Conservation (phyloP, 1,284 basidiomycete genomes). For the Coniophora puteana region DNA sequence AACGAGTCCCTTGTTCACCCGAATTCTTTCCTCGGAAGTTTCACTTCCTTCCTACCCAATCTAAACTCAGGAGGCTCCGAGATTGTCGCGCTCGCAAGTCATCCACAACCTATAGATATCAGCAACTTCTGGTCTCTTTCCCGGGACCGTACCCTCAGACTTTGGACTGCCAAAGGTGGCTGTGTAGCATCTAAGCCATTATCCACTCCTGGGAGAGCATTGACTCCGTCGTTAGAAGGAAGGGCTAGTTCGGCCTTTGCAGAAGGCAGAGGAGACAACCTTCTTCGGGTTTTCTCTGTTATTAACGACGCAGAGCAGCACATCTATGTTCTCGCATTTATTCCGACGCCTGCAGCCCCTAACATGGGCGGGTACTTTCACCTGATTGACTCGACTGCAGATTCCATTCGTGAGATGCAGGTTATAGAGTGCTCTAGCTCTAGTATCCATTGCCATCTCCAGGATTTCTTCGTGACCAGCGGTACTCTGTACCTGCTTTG, state of each 20-base stretch:
- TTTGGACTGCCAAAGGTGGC: slow-evolving; percentile 75
- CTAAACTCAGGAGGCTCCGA: slow-evolving; percentile 48
- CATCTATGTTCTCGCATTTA: slow-evolving; percentile 57
- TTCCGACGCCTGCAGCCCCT: slow-evolving; percentile 58
- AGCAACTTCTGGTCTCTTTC: slow-evolving; percentile 81
- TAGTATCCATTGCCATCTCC: slow-evolving; percentile 65
- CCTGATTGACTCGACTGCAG: slow-evolving; percentile 48
- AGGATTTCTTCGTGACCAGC: slow-evolving; percentile 64
- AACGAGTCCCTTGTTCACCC: slow-evolving; percentile 60
- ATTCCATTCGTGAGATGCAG: slow-evolving; percentile 53
- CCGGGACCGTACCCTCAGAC: slow-evolving; percentile 79
- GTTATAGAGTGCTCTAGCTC: slow-evolving; percentile 54
- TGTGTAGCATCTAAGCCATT: slow-evolving; percentile 62
- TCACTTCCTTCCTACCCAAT: slow-evolving; percentile 63
- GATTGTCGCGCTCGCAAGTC: slow-evolving; percentile 63
- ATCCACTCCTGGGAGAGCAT: slow-evolving; percentile 34
- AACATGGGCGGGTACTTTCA: slow-evolving; percentile 70
- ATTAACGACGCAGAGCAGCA: slow-evolving; percentile 39
- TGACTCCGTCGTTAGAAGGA: slow-evolving; percentile 30
- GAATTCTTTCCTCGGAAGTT: slow-evolving; percentile 56
- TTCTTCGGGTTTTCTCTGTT: slow-evolving; percentile 54
- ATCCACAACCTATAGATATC: slow-evolving; percentile 70
- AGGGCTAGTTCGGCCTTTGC: slow-evolving; percentile 20
- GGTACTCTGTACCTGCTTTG: slow-evolving; percentile 62
- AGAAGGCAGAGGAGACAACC: slow-evolving; percentile 54